Conservation (phyloP, 768 basidiomycete species). For the Rhizopogon rudus region DNA sequence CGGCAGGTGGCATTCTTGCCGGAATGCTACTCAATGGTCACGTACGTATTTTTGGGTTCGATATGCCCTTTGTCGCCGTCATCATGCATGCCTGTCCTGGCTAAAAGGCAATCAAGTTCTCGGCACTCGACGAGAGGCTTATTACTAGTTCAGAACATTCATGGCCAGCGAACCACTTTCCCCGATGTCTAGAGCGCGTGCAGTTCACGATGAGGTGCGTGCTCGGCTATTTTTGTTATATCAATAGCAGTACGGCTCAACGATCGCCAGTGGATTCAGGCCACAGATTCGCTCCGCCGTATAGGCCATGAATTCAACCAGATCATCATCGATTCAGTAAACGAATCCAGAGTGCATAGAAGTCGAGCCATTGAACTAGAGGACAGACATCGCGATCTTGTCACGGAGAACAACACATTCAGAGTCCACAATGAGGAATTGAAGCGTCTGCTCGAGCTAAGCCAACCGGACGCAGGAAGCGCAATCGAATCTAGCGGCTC, state of each 20-base stretch:
- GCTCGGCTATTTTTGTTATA: background rate
- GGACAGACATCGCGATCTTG: slow-evolving; percentile 18
- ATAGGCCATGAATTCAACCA: slow-evolving; percentile 29
- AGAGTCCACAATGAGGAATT: slow-evolving; percentile 31
- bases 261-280: slow-evolving; percentile 16
- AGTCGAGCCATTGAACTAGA: slow-evolving; percentile 36
- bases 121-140: background rate
- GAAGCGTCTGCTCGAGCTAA: slow-evolving; percentile 18
- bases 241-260: background rate
- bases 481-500: slow-evolving; percentile 28
- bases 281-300: slow-evolving; percentile 19
- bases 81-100: background rate
- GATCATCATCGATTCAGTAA: slow-evolving; percentile 12
- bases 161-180: slow-evolving; percentile 4
- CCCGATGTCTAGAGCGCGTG: slow-evolving; percentile 13
- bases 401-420: slow-evolving; percentile 22
- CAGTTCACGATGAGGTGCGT: slow-evolving; percentile 25
- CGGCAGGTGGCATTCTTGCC: background rate
- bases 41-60: background rate
- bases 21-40: background rate
- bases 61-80: background rate
- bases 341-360: slow-evolving; percentile 16
- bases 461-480: slow-evolving; percentile 22
- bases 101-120: background rate
- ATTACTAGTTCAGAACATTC: background rate